Evolutionary conservation across 208 protist genomes (phyloP), one percentile per base, ranked within the genome.

Genomic region (Crithidia acanthocephali): DNA sequence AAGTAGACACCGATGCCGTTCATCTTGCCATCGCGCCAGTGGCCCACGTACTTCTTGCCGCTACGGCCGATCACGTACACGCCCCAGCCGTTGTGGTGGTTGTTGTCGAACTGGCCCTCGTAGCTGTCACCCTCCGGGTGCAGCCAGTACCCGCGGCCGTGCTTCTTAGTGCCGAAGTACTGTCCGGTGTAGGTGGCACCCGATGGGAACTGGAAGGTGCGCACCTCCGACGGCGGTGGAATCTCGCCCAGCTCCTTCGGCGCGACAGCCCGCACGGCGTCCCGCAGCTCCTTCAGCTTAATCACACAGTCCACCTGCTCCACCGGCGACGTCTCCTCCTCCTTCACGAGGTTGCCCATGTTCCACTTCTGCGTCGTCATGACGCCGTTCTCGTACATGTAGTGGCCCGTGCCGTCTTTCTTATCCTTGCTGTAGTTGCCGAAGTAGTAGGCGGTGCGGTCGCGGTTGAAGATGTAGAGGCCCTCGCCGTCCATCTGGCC

Each of bases 81-180:
- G 11, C 92, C 92, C 92, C 92, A 97, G n/a, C 92, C 92, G 51
- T 80, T 81, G 84, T 97, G 92, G 64, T 89, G 86, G 70, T 97
- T 97, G 71, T 80, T 80, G 47, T 92, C 83, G 74, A 92, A 97
- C 79, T 93, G 84, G 27, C 92, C 92, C 67, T 95, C 88, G 80
- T 95, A 97, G 78, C 80, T 92, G 66, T 97, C 92, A 27, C 92
- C 92, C 67, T 93, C 87, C 13, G 92, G 92, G 77, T 97, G 92
- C 51, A 88, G 68, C 90, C 92, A 97, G 59, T 91, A 90, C 23
- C 92, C 92, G 33, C 84, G 72, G 48, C 92, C 92, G 66, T 97
- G 89, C 75, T 97, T 97, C 75, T 97, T 95, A 11, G 86, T 93
- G 25, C 90, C 90, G 56, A 83, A 79, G 68, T 94, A 95, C 80